Evolutionary conservation across 768 basidiomycete genomes (phyloP).

Genomic region (Hemileccinum impolitum): DNA sequence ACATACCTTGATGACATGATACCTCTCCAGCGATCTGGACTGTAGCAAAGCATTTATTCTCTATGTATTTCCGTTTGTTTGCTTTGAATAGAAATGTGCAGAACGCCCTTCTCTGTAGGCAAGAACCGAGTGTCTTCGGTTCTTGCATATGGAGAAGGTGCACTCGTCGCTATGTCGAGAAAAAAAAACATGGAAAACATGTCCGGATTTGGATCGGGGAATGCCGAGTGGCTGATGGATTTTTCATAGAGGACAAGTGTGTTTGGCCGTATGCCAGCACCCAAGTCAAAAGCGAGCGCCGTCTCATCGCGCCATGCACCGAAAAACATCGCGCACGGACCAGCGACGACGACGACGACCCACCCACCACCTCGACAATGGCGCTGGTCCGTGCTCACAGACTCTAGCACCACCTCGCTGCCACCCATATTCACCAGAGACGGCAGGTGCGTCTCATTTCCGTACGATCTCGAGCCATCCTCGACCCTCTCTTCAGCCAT

Average conservation of each 20-base stretch:
- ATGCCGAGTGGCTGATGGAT: conserved; percentile 24
- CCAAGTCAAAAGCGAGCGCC: conserved; percentile 48
- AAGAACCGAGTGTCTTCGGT: conserved; percentile 23
- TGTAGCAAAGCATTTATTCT: conserved; percentile 22
- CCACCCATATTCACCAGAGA: conserved; percentile 86
- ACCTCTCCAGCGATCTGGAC: conserved; percentile 15
- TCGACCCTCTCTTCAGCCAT: conserved; percentile 50
- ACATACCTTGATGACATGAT: conserved; percentile 26
- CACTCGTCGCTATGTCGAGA: neutral
- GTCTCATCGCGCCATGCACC: conserved; percentile 14
- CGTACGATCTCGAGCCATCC: conserved; percentile 9
- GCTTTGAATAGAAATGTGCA: conserved; percentile 1
- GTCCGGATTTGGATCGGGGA: conserved; percentile 15
- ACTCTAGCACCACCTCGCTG: conserved; percentile 57
- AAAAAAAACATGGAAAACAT: conserved; percentile 5
- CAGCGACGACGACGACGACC: conserved; percentile 4
- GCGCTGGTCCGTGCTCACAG: conserved; percentile 72
- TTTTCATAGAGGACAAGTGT: conserved; percentile 14
- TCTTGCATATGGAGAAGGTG: conserved; percentile 30
- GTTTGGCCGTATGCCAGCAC: conserved; percentile 32
- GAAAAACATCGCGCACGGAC: conserved; percentile 17
- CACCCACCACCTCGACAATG: conserved; percentile 21
- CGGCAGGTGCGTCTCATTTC: conserved; percentile 57
- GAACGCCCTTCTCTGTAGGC: conserved; percentile 24
- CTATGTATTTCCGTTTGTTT: conserved; percentile 21